Base-by-base conservation (phyloP, 306 rosid species). In the Gastrolobium bilobum region DNA sequence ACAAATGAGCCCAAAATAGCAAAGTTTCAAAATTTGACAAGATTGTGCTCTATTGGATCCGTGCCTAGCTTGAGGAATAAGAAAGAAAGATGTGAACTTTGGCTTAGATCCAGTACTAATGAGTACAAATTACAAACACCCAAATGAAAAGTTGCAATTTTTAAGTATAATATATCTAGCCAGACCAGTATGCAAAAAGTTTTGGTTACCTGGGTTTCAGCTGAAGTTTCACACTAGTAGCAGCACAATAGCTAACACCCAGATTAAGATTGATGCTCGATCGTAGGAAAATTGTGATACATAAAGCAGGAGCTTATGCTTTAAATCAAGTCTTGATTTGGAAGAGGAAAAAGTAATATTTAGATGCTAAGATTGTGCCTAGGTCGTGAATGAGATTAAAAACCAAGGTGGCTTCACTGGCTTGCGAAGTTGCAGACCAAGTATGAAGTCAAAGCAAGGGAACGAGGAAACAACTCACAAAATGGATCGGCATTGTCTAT, bases 161-260 rank as follows among this genome's bases (percentile, higher is more conserved):
- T 62, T 13, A 37, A 13, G 61, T 11, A 11, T 46, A 10, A 10
- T 13, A 47, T 26, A 7, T 15, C 9, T 0, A 40, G 40, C 29
- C 30, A n/a, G 31, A 4, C 50, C 33, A 63, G 34, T 7, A 35
- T 39, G 13, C 2, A 26, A 44, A 1, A 11, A 60, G 73, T 39
- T 7, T 72, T 13, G 29, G 14, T 64, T 75, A 82, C 90, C 91
- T 82, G 85, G 50, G 74, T 57, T 35, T 79, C 60, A 82, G 73
- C 84, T 65, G 71, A 62, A 84, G 15, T 14, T 11, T 40, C 61
- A 47, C 51, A 54, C 11, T 1, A 33, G 60, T 20, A 20, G 1
- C 26, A 20, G 73, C 44, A 20, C 7, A 31, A n/a, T 33, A 44
- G 71, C 7, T 40, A 2, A 74, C 14, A 79, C 35, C 31, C 51